Evolutionary conservation across 345 rosid species (phyloP), one percentile per base, ranked within the genome.

Genomic region (Isatis tinctoria): DNA sequence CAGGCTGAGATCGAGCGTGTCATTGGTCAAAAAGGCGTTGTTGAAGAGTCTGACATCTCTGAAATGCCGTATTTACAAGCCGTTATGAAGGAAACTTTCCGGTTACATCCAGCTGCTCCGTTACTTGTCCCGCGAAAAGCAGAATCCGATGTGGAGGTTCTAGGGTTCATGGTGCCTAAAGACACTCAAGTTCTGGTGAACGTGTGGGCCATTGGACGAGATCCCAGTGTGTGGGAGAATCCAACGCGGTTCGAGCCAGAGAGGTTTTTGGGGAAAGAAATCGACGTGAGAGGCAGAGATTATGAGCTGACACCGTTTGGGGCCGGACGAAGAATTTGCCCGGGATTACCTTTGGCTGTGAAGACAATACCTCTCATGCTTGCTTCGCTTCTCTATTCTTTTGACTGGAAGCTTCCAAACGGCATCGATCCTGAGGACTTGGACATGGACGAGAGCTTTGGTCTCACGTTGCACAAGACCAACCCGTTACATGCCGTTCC

Each of bases 91-190:
- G 87, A 86, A 69, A 74, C 87, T 1, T 58, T 83, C 4, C 60
- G 86, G 8, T 35, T 86, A 24, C 89, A 86, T 60, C 85, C 83
- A 0, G 1, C 79, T 3, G 78, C 11, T 56, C 89, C 84, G 0
- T 39, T 83, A 2, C 75, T 85, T 3, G 3, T 80, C 20, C 89
- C 87, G 0, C 76, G 74, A 16, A 59, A 61, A 67, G 78, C 82
- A 0, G 66, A 56, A 67, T 12, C 58, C 0, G 79, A 83, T 3
- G 79, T 67, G 1, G 73, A 82, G 60, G 33, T 83, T 10, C 58
- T 54, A 10, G 82, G 82, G 0, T 78, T 39, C 48, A 3, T 44
- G 0, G 71, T 85, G 10, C 79, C 79, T 4, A 77, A 74, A 69
- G 67, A 56, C 1, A 57, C 85, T 9, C 83, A 83, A 27, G 67